These are phyloP conservation scores for Pichia paraexigua DNA, from an alignment of 805 yeast genomes.

Conservation along the genomic window DNA sequence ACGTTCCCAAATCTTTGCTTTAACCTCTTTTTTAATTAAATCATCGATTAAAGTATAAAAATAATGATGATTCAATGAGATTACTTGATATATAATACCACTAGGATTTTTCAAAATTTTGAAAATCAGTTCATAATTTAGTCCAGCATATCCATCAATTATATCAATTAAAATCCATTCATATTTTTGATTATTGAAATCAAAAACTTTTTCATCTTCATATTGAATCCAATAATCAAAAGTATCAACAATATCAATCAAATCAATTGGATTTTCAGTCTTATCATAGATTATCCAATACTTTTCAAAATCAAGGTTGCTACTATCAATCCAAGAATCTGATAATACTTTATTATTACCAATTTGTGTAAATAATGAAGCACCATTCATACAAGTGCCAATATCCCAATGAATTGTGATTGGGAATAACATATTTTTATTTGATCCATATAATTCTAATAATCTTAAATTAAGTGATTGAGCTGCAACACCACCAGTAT, in stretches of 20 bases:
- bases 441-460: neutral
- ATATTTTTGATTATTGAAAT: conserved; percentile 19
- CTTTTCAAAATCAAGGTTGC: neutral
- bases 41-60: conserved; percentile 2
- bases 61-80: neutral
- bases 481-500: conserved; percentile 85
- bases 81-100: neutral
- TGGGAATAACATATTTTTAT: conserved; percentile 5
- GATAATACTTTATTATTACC: conserved; percentile 21
- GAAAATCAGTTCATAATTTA: conserved; percentile 21
- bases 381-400: conserved; percentile 83
- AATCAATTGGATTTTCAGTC: conserved; percentile 44
- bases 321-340: neutral
- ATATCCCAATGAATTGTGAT: conserved; percentile 65
- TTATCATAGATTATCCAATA: conserved; percentile 56
- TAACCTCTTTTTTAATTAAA: neutral
- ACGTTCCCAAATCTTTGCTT: conserved; percentile 3
- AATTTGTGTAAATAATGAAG: conserved; percentile 64
- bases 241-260: conserved; percentile 20
- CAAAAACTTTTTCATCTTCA: conserved; percentile 19
- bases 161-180: conserved; percentile 39
- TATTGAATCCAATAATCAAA: conserved; percentile 47
- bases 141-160: conserved; percentile 34
- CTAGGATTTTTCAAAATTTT: conserved; percentile 9
- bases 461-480: conserved; percentile 35